These are phyloP conservation scores for Serendipita sp. DNA, from an alignment of 768 basidiomycete species.

Conservation along the genomic window DNA sequence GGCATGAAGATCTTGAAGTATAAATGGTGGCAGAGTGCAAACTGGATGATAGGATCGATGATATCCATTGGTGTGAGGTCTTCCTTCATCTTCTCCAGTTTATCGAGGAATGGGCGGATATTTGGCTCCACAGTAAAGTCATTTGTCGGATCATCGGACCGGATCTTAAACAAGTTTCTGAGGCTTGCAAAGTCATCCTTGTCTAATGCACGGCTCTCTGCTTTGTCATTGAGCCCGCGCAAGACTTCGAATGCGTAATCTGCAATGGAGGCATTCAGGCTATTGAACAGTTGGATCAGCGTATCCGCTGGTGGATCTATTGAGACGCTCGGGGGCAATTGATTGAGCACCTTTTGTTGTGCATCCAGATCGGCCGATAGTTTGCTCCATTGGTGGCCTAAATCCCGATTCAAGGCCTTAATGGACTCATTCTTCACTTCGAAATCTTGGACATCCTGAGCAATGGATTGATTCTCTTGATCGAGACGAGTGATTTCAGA, in stretches of 20 bases:
- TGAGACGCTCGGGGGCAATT: too few relatives aligned
- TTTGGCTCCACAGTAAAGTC: background rate
- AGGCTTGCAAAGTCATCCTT: background rate
- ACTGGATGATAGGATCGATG: background rate
- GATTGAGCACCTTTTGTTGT: too few relatives aligned
- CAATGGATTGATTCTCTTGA: too few relatives aligned
- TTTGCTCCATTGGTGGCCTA: too few relatives aligned
- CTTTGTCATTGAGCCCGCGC: background rate
- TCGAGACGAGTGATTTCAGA: too few relatives aligned
- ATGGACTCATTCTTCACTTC: too few relatives aligned
- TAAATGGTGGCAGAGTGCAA: background rate
- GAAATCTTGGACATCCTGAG: too few relatives aligned
- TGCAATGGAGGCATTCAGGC: background rate
- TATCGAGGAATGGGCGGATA: background rate
- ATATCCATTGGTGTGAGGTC: background rate
- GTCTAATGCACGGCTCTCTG: background rate
- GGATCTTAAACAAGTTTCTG: background rate
- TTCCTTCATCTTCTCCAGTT: background rate
- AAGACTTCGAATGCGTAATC: background rate
- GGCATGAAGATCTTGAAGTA: background rate
- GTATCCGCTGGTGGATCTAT: background rate
- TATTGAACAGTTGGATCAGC: background rate
- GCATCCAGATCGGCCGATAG: too few relatives aligned
- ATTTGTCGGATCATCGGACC: background rate
- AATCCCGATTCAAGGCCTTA: too few relatives aligned